A percentile compares a stretch with the other conserved stretches of the same genome.
phyloP scores from a whole-genome alignment of 1,284 basidiomycete genomes.

The Thecaphora thlaspeos region DNA sequence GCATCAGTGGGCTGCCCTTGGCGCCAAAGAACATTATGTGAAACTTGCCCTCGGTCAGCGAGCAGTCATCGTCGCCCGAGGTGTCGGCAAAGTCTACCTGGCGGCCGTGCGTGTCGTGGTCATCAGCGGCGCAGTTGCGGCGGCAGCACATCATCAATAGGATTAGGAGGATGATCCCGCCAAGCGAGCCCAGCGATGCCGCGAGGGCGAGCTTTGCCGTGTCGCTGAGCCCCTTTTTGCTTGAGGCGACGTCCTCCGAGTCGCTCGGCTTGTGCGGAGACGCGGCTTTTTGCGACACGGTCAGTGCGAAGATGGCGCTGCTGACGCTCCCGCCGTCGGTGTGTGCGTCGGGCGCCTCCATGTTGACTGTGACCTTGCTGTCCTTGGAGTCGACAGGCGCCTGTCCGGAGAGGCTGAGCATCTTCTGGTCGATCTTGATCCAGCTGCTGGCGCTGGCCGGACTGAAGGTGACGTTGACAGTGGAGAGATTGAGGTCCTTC shows the following conservation, averaged over 20 bases:
- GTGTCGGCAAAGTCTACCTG: slow-evolving; percentile 1
- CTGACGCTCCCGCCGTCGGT: neutral
- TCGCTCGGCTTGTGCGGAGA: neutral
- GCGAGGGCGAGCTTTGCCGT: slow-evolving; percentile 37
- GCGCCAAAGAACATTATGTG: slow-evolving; percentile 1
- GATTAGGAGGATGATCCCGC: slow-evolving; percentile 38
- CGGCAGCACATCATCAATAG: slow-evolving; percentile 44
- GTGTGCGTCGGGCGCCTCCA: slow-evolving; percentile 1
- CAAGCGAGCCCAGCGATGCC: slow-evolving; percentile 34
- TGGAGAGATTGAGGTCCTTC: slow-evolving; percentile 25
- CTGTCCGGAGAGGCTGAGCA: slow-evolving; percentile 56
- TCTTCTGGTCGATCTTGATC: slow-evolving; percentile 58
- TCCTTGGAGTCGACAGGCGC: slow-evolving; percentile 8
- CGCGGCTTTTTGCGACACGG: too few species aligned
- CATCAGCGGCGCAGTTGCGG: slow-evolving; percentile 35
- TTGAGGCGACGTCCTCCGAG: neutral
- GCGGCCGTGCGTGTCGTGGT: slow-evolving; percentile 22
- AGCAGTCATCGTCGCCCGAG: slow-evolving; percentile 31
- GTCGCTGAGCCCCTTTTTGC: slow-evolving; percentile 17
- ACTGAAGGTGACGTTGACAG: slow-evolving; percentile 49
- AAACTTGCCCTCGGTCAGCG: slow-evolving; percentile 22
- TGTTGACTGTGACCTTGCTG: slow-evolving; percentile 6
- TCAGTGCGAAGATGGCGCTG: neutral
- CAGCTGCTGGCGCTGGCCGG: slow-evolving; percentile 55
- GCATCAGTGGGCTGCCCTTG: neutral